Evolutionary conservation across 2,329 filamentous ascomycete genomes (phyloP), one percentile per base, ranked within the genome.

Genomic region (Aquanectria penicillioides): DNA sequence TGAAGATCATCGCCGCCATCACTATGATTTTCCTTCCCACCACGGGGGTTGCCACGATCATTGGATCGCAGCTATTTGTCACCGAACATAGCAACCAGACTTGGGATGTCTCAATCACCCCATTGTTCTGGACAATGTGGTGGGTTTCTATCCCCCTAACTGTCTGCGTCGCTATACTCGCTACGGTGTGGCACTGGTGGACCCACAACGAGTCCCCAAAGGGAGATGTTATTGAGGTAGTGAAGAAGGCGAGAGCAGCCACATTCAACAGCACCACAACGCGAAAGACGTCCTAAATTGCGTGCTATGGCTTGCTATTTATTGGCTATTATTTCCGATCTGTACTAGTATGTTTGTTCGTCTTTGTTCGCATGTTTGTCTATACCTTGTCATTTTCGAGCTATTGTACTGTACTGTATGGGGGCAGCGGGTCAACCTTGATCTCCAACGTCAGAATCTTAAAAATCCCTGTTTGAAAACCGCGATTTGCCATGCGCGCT

Each of bases 21-120:
- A 77, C 75, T 6, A 69, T 78, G 54, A 49, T 78, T 6, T 78
- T 78, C 57, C 43, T 78, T 0, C 76, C 76, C 1, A 76, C 73
- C 0, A 75, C 73, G 2, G 71, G 69, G 0, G 74, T 78, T 7
- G 73, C 76, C 8, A 68, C 70, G 0, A 64, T 78, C 6, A 41
- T 66, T 6, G 71, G 71, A 29, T 73, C 71, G 7, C 70, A 71
- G 43, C 29, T 73, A 5, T 66, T 73, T 6, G 48, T 68, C 1
- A 62, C 71, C 1, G 55, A 70, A 6, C 57, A 43, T 1, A 56
- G 58, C 4, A 66, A 67, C 5, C 28, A 57, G 8, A 57, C 60
- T 1, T 73, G 71, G 71, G 53, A 66, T 4, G 55, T 71, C 6
- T 56, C 53, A 20, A 47, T 59, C 12, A 66, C 71, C 6, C 71